Evolutionary conservation across 768 basidiomycete species (phyloP), one percentile per base, ranked within the genome.

Genomic region (Trametes villosa): DNA sequence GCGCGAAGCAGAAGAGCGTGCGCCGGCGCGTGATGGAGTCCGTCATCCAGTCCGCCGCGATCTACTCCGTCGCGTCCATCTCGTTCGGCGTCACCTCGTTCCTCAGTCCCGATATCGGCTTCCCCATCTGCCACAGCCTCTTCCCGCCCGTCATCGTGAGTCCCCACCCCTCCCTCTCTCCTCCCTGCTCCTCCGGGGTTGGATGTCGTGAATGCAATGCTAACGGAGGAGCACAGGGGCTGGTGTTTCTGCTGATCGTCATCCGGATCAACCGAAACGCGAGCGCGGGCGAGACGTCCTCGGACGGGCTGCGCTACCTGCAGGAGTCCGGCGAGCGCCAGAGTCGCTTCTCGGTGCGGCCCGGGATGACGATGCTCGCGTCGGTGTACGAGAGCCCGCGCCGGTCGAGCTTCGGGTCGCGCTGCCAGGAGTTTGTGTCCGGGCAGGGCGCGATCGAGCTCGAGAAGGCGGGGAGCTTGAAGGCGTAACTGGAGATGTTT

Each of bases 171-270:
- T 9, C 26, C 12, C 11, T 17, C 34, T 27, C 27, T 33, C 27
- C 9, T 30, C 18, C 20, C 4, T 12, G 13, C 9, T 36, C 17
- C 18, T 11, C 46, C 33, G 2, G 38, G 24, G 33, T 24, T 18
- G 26, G 22, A 12, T 11, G 33, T 22, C 24, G 12, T 27, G n/a
- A n/a, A n/a, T n/a, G n/a, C n/a, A n/a, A n/a, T n/a, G n/a, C n/a
- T n/a, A 34, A 34, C 33, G 33, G 8, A 34, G 8, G 8, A 17
- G 6, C 53, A 18, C 54, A 57, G 54, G 54, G 49, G 9, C 50
- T 62, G n/a, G 60, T 57, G 18, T 62, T 57, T 44, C 44, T 56
- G 17, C 55, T 62, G 24, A 57, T 57, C 40, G 54, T 55, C 29
- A 57, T 62, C 42, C 54, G 60, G 13, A 47, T 62, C 42, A 45